Evolutionary conservation across 192 early-diverging fungal genomes (phyloP), one percentile per base, ranked within the genome.

Genomic region (Umbelopsis ramanniana): DNA sequence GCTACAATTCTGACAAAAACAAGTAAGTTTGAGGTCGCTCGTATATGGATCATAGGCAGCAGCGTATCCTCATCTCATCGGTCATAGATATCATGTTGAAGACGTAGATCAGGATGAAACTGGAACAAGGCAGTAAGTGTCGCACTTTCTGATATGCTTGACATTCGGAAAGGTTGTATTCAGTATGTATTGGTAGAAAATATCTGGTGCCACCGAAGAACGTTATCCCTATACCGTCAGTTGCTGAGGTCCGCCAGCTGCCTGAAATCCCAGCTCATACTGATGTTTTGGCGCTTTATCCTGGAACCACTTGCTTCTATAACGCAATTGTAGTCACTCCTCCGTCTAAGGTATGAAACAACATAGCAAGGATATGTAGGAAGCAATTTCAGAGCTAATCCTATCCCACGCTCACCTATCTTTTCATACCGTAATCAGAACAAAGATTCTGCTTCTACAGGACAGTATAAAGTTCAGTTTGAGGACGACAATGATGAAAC

Each of bases 291-390:
- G 86, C 86, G 4, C 52, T 88, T 9, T 88, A 88, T 67, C 84
- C 86, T 15, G 76, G 74, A 10, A 88, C 86, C 5, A 88, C 86
- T 14, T 88, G 86, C 57, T 88, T 88, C 71, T 88, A 88, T 67
- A 81, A 81, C 47, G 86, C 84, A 8, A 78, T 76, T 24, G 81
- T 88, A 4, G 74, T 86, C 2, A 63, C 77, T 3, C 68, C 82
- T 22, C 84, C 84, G 19, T 83, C 74, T 54, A 86, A 88, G 81
- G 81, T 83, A 79, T 70, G 29, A 29, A 29, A 29, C 3, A 29
- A 12, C 8, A 37, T 26, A 46, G 2, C 3, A 9, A 29, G 19
- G 23, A 21, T 1, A 68, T 11, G 3, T 26, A 14, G 29, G 29
- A 29, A 3, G 29, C 29, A n/a, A 10, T 38, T 66, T 23, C 24